phyloP scores from a whole-genome alignment of 2,329 filamentous ascomycete genomes.

The Aspergillus sp. region DNA sequence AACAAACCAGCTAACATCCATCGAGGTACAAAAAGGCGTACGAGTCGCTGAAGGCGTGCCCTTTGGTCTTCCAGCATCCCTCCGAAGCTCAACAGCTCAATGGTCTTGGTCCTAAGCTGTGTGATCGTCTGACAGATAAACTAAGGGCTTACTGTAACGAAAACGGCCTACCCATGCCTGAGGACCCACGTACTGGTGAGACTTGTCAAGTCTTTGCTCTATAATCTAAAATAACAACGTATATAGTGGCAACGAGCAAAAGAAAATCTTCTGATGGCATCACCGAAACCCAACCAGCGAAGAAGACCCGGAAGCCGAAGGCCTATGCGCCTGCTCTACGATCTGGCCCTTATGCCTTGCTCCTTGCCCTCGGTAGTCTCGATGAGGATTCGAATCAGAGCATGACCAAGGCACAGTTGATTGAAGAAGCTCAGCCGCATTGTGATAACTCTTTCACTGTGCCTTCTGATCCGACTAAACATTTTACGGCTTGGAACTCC shows the following conservation, averaged over 20 bases:
- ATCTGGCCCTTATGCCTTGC: slow-evolving; percentile 72
- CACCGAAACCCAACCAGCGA: slow-evolving; percentile 44
- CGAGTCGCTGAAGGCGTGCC: slow-evolving; percentile 73
- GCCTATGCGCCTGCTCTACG: slow-evolving; percentile 70
- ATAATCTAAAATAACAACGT: slow-evolving; percentile 13
- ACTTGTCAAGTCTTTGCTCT: not conserved
- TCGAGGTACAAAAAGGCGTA: slow-evolving; percentile 73
- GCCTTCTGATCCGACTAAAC: slow-evolving; percentile 65
- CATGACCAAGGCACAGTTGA: slow-evolving; percentile 67
- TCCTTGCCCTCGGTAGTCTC: slow-evolving; percentile 64
- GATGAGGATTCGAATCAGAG: slow-evolving; percentile 56
- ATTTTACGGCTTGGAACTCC: slow-evolving; percentile 79
- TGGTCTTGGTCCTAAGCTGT: slow-evolving; percentile 72
- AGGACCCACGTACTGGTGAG: slow-evolving; percentile 50
- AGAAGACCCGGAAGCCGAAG: slow-evolving; percentile 59
- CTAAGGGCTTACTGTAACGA: slow-evolving; percentile 59
- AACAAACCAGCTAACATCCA: slow-evolving; percentile 9
- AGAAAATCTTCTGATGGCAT: slow-evolving; percentile 31
- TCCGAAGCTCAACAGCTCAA: slow-evolving; percentile 71
- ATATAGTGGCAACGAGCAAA: slow-evolving; percentile 25
- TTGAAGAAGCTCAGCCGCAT: slow-evolving; percentile 68
- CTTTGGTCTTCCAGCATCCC: slow-evolving; percentile 69
- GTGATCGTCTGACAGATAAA: slow-evolving; percentile 64
- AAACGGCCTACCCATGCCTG: slow-evolving; percentile 68
- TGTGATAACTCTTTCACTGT: slow-evolving; percentile 73